Evolutionary conservation across 352 stramenopile genomes (phyloP).

Genomic region (Phytophthora nicotianae): DNA sequence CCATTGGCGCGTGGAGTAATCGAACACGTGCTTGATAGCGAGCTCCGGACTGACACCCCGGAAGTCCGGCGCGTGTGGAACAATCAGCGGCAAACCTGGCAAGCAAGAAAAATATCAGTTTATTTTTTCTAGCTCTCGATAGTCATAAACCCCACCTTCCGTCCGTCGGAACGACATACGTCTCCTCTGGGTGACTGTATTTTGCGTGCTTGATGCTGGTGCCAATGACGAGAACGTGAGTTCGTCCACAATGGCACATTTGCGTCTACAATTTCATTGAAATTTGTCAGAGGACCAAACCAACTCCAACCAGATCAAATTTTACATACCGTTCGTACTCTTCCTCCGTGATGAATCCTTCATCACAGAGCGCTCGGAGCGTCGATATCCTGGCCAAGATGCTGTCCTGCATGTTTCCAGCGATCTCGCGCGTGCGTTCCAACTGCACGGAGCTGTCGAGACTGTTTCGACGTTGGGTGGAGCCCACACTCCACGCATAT

Average conservation of each 20-base stretch:
- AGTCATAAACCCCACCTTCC: constrained; percentile 30
- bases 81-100: constrained; percentile 69
- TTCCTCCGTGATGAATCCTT: constrained; percentile 79
- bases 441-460: constrained; percentile 24
- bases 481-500: constrained; percentile 30
- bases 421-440: constrained; percentile 48
- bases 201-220: constrained; percentile 33
- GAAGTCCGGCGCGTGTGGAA: constrained; percentile 80
- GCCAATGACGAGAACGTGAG: constrained; percentile 55
- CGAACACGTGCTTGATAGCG: constrained; percentile 81
- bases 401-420: constrained; percentile 49
- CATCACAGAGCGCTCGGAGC: constrained; percentile 71
- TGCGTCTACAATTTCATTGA: constrained; percentile 47
- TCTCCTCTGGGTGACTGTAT: constrained; percentile 39
- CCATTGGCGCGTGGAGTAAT: constrained; percentile 79
- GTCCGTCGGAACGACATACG: constrained; percentile 37
- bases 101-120: neutral
- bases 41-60: constrained; percentile 55
- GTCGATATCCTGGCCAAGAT: constrained; percentile 76
- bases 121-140: neutral
- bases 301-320: neutral
- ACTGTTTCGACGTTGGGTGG: constrained; percentile 20
- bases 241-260: constrained; percentile 78
- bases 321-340: constrained; percentile 72
- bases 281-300: neutral